phyloP scores from a whole-genome alignment of 164 flowering plant genomes.

The Dillenia suffruticosa region DNA sequence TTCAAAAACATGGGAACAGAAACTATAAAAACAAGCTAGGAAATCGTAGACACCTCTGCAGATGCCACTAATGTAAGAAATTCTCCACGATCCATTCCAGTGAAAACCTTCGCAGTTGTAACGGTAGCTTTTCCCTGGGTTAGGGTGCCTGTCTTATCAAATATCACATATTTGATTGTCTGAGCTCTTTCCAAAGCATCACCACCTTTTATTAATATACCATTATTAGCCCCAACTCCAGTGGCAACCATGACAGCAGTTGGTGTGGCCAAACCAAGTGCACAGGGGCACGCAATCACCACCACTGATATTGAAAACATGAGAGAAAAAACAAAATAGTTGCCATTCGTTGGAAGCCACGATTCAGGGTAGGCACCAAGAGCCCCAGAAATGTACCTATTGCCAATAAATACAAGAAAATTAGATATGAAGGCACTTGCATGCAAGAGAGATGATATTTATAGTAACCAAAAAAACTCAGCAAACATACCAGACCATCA shows the following conservation, averaged over 20 bases:
- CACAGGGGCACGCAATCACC: conserved; percentile 99
- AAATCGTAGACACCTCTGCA: conserved; percentile 67
- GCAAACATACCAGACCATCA: conserved; percentile 76
- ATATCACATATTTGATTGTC: conserved; percentile 71
- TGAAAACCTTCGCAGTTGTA: conserved; percentile 70
- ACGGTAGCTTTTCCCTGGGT: conserved; percentile 95
- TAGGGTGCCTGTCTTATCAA: conserved; percentile 97
- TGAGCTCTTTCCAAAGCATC: conserved; percentile 97
- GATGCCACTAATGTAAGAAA: conserved; percentile 94
- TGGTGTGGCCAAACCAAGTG: conserved; percentile 99
- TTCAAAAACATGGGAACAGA: neutral
- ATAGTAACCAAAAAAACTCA: neutral
- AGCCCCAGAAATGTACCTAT: conserved; percentile 72
- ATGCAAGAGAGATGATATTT: too few relatives aligned
- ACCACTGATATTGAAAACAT: conserved; percentile 99
- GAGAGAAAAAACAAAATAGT: conserved; percentile 86
- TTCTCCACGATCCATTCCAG: conserved; percentile 80
- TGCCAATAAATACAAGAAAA: conserved; percentile 1
- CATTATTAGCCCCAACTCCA: conserved; percentile 93
- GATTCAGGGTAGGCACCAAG: conserved; percentile 67
- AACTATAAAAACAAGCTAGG: neutral
- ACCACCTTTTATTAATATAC: conserved; percentile 97
- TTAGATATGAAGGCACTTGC: neutral
- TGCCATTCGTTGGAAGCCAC: conserved; percentile 91
- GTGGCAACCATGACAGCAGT: conserved; percentile 99